These are phyloP conservation scores for Pseudovirgaria hyperparasitica DNA, from an alignment of 2,329 filamentous ascomycete genomes.

Conservation along the genomic window DNA sequence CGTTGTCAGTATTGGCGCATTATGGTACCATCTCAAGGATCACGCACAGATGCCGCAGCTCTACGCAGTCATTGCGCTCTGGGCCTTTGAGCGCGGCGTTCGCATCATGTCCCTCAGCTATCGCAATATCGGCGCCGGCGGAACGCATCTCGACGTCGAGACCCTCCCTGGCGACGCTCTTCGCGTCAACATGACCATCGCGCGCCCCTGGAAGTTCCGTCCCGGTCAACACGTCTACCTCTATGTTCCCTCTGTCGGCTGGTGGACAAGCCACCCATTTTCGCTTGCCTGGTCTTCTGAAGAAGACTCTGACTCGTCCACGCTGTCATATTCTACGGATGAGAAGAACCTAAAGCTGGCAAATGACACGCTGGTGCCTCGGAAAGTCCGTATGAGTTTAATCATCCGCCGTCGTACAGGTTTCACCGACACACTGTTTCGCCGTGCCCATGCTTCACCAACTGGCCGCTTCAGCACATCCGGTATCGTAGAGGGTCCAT, in stretches of 20 bases:
- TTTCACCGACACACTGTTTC: conserved; percentile 71
- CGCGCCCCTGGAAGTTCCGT: conserved; percentile 62
- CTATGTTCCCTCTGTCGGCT: conserved; percentile 60
- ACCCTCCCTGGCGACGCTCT: conserved; percentile 64
- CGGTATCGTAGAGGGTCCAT: conserved; percentile 81
- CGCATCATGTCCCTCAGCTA: conserved; percentile 50
- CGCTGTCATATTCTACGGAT: conserved; percentile 12
- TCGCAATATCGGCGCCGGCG: conserved; percentile 53
- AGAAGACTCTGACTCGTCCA: conserved; percentile 24
- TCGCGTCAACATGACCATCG: conserved; percentile 60
- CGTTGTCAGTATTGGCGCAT: conserved; percentile 44
- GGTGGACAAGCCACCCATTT: conserved; percentile 68
- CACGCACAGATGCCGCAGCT: conserved; percentile 48
- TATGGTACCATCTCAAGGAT: conserved; percentile 52
- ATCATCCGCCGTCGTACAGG: conserved; percentile 80
- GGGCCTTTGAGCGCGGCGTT: conserved; percentile 49
- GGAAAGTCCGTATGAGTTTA: conserved; percentile 56
- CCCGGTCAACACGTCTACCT: conserved; percentile 71
- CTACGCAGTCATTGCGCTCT: conserved; percentile 51
- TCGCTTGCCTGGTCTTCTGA: conserved; percentile 69
- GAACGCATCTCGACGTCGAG: conserved; percentile 58
- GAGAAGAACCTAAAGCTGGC: conserved; percentile 37
- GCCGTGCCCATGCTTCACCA: conserved; percentile 47
- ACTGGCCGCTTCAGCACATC: conserved; percentile 46
- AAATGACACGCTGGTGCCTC: conserved; percentile 37